A percentile compares a stretch with the other conserved stretches of the same genome.
These are phyloP conservation scores for Penicillium egyptiacum DNA, from an alignment of 495 filamentous ascomycete genomes.

Conservation along the genomic window DNA sequence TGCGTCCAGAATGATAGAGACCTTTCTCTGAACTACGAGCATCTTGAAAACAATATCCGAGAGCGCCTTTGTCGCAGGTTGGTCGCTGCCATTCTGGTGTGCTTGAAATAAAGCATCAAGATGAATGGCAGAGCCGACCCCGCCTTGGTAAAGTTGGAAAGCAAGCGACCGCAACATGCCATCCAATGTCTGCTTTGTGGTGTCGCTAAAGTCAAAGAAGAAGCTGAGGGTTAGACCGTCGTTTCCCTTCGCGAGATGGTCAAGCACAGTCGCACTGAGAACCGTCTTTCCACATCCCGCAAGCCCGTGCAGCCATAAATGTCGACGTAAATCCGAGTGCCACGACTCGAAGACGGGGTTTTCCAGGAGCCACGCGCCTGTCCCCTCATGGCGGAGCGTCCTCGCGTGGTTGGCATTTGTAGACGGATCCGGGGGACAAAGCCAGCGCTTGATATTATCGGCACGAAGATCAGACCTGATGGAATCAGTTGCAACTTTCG, in stretches of 20 bases:
- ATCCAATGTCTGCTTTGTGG: conserved; percentile 26
- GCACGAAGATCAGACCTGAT: conserved; percentile 17
- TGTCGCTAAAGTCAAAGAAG: conserved; percentile 35
- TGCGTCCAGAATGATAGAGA: conserved; percentile 29
- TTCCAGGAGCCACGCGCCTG: conserved; percentile 21
- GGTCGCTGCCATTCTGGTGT: conserved; percentile 18
- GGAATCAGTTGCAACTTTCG: conserved; percentile 18
- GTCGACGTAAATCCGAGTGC: conserved; percentile 17
- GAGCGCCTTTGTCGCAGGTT: conserved; percentile 19
- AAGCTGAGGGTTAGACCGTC: conserved; percentile 22
- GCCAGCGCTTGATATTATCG: conserved; percentile 22
- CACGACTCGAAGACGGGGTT: conserved; percentile 19
- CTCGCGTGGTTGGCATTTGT: conserved; percentile 22
- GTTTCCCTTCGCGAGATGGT: conserved; percentile 18
- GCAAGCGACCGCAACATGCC: conserved; percentile 29
- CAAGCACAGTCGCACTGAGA: conserved; percentile 26
- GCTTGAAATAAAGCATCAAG: conserved; percentile 22
- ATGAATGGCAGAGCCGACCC: conserved; percentile 10
- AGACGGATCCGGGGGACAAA: conserved; percentile 23
- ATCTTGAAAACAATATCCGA: conserved; percentile 16
- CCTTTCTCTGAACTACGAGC: conserved; percentile 17
- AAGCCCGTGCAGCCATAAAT: conserved; percentile 24
- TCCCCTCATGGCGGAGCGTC: conserved; percentile 21
- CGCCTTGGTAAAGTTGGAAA: conserved; percentile 25
- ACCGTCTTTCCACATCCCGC: conserved; percentile 29